Conservation (phyloP, 2,329 filamentous ascomycete genomes). For the Xylariaceae sp. region DNA sequence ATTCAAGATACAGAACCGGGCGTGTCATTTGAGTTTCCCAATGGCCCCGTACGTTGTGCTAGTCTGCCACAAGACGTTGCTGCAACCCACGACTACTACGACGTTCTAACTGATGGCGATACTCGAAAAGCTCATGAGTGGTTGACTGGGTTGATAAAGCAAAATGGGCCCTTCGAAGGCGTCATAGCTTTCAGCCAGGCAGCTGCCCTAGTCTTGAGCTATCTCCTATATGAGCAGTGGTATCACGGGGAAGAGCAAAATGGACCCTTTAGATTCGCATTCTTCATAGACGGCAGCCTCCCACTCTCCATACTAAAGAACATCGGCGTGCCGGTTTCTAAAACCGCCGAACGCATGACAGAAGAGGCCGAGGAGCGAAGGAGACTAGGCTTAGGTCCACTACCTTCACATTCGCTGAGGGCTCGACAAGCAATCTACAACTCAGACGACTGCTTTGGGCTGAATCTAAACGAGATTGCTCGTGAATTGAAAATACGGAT, state of each 20-base stretch:
- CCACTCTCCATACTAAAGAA: constrained; percentile 27
- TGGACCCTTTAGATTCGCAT: constrained; percentile 35
- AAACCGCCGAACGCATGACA: constrained; percentile 26
- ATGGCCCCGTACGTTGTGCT: too few relatives aligned
- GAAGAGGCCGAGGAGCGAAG: constrained; percentile 20
- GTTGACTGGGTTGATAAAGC: constrained; percentile 32
- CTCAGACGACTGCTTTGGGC: constrained; percentile 30
- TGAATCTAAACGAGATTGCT: constrained; percentile 28
- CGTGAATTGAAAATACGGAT: constrained; percentile 29
- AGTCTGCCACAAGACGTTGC: too few relatives aligned
- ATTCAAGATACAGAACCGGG: too few relatives aligned
- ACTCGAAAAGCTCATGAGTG: constrained; percentile 34
- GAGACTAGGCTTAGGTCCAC: constrained; percentile 12
- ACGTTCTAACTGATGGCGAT: constrained; percentile 2
- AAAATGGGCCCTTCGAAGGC: constrained; percentile 26
- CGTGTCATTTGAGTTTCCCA: too few relatives aligned
- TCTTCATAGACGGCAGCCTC: constrained; percentile 39
- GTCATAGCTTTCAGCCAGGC: constrained; percentile 28
- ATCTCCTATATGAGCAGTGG: constrained; percentile 36
- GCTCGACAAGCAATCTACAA: constrained; percentile 25
- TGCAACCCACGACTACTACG: too few relatives aligned
- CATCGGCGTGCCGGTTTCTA: constrained; percentile 32
- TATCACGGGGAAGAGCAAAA: constrained; percentile 22
- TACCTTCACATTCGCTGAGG: constrained; percentile 13
- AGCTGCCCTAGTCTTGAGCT: constrained; percentile 36